Evolutionary conservation across 1,284 basidiomycete genomes (phyloP).

Genomic region (Tylopilus sp.): DNA sequence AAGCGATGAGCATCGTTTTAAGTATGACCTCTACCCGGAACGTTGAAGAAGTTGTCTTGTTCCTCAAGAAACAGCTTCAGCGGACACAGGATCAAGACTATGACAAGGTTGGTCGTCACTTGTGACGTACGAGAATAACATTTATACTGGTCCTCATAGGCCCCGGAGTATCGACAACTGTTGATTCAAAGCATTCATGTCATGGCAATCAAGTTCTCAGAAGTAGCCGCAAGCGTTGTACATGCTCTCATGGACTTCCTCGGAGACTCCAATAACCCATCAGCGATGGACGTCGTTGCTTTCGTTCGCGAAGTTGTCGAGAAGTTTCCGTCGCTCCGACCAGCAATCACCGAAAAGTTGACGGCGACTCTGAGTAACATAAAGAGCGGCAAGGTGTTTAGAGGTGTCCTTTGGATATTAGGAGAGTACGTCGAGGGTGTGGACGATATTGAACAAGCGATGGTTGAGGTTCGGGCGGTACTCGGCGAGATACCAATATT

Average conservation of each 20-base stretch:
- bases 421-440: conserved; percentile 90
- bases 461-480: conserved; percentile 89
- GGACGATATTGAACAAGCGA: conserved; percentile 76
- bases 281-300: conserved; percentile 95
- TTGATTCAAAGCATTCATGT: conserved; percentile 98
- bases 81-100: conserved; percentile 89
- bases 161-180: conserved; percentile 94
- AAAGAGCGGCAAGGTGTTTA: conserved; percentile 98
- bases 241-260: conserved; percentile 99
- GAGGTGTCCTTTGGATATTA: conserved; percentile 97
- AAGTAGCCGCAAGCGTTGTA: conserved; percentile 96
- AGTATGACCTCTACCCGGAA: conserved; percentile 96
- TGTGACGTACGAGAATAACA: background rate
- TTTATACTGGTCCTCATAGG: conserved; percentile 55
- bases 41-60: conserved; percentile 97
- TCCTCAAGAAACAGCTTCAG: conserved; percentile 98
- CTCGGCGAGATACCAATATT: conserved; percentile 97
- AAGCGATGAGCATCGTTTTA: conserved; percentile 91
- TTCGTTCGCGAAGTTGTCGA: conserved; percentile 99
- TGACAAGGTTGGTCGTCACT: conserved; percentile 70
- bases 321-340: conserved; percentile 93
- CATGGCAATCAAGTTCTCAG: conserved; percentile 98
- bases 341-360: conserved; percentile 89
- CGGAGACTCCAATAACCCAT: conserved; percentile 95
- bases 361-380: conserved; percentile 89